Conservation (phyloP, 352 stramenopile species). For the Globisporangium polare region DNA sequence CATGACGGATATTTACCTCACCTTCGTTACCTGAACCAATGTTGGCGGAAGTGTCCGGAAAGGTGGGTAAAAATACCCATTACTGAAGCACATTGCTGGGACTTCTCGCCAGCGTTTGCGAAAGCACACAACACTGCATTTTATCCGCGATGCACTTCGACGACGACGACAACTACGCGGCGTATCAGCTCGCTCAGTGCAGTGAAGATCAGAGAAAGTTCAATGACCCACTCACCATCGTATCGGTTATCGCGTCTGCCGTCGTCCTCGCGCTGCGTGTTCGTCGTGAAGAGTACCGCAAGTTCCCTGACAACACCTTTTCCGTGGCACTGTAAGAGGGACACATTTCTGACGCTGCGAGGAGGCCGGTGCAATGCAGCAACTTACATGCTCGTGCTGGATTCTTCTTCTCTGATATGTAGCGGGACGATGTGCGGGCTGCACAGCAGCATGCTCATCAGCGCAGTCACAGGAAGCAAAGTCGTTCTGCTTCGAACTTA, state of each 20-base stretch:
- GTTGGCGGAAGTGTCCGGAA: not conserved
- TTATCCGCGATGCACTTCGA: constrained; percentile 5
- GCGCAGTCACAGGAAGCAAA: constrained; percentile 22
- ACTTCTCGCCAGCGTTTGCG: not conserved
- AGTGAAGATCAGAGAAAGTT: constrained; percentile 25
- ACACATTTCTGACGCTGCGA: not conserved
- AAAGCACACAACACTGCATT: not conserved
- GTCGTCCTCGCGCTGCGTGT: constrained; percentile 24
- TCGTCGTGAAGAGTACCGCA: constrained; percentile 24
- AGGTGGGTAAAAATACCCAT: constrained; percentile 3
- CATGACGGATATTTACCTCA: not conserved
- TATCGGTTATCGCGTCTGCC: constrained; percentile 21
- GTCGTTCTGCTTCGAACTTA: constrained; percentile 20
- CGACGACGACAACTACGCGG: constrained; percentile 22
- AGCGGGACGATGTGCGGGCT: constrained; percentile 25
- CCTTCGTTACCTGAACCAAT: not conserved
- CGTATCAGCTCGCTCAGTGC: constrained; percentile 25
- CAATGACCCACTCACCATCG: constrained; percentile 25
- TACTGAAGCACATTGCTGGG: not conserved
- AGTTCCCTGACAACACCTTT: constrained; percentile 34
- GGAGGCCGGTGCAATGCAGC: not conserved
- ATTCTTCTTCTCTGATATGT: not conserved
- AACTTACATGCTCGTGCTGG: not conserved
- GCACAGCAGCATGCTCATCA: constrained; percentile 28
- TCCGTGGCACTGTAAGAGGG: constrained; percentile 23